Evolutionary conservation across 2,329 filamentous ascomycete genomes (phyloP), one percentile per base, ranked within the genome.

Genomic region (Claviceps sp.): DNA sequence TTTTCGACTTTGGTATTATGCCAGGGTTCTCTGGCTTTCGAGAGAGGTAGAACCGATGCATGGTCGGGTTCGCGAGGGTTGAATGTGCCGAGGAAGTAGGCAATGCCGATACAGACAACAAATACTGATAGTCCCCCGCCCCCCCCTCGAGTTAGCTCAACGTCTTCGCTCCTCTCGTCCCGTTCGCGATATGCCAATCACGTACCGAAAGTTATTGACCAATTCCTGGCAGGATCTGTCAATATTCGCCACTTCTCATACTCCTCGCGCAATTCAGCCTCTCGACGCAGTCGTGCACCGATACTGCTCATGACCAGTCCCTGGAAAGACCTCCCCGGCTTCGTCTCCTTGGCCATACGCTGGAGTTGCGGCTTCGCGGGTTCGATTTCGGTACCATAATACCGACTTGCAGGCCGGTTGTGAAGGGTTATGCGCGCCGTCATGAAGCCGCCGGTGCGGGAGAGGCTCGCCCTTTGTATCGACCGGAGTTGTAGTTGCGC

Each of bases 1-100:
- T 85, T 83, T 59, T 78, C 72, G 54, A 78, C 74, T 56, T 75
- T 75, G 51, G 73, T 73, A 59, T 82, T 78, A 66, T 84, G 78
- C 58, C 67, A 68, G 9, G 77, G 76, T n/a, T 74, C 63, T 30
- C 60, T 69, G 11, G 73, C 70, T 50, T 73, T 71, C 55, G 65
- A 64, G 7, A 85, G 73, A 26, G 81, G 79, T 2, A 81, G 67
- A 11, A 82, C 85, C 57, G 82, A 85, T 37, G 66, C 63, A 11
- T 74, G 68, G 37, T 76, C 73, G 24, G 70, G 63, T 18, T 75
- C 72, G 49, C 70, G 74, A 37, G 74, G 74, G 59, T 72, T 74
- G 59, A 74, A 71, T 20, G 74, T 76, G 54, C 82, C 82, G 43
- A 82, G 64, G 63, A 74, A 81, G 65, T 81, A 86, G 54, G 76